phyloP scores from a whole-genome alignment of 768 basidiomycete genomes.

The Chiua virens region DNA sequence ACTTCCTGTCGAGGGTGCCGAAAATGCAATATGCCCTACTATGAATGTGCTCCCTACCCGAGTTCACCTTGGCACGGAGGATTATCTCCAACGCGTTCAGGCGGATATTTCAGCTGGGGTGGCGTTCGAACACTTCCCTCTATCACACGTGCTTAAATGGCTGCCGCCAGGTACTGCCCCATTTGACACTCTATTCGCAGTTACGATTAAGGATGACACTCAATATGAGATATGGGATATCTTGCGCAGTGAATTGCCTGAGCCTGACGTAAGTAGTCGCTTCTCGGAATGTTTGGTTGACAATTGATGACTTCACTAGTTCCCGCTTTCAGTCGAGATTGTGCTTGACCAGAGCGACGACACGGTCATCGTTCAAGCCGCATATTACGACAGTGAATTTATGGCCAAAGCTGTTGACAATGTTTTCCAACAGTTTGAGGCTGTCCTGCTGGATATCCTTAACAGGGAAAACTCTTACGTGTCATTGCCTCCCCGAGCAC shows the following conservation, averaged over 20 bases:
- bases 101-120: slow-evolving; percentile 26
- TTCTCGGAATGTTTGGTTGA: background rate
- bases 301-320: slow-evolving; percentile 11
- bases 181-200: slow-evolving; percentile 33
- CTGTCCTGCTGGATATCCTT: slow-evolving; percentile 18
- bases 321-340: slow-evolving; percentile 25
- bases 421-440: slow-evolving; percentile 27
- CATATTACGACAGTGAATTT: slow-evolving; percentile 21
- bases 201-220: slow-evolving; percentile 25
- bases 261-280: slow-evolving; percentile 29
- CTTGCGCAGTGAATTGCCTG: slow-evolving; percentile 29
- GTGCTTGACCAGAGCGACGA: slow-evolving; percentile 22
- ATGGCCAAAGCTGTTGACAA: slow-evolving; percentile 14
- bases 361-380: slow-evolving; percentile 18
- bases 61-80: slow-evolving; percentile 15
- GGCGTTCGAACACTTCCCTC: slow-evolving; percentile 31
- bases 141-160: slow-evolving; percentile 33
- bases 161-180: slow-evolving; percentile 22
- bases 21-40: slow-evolving; percentile 24
- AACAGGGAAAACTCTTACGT: slow-evolving; percentile 3
- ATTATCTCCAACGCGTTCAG: slow-evolving; percentile 22
- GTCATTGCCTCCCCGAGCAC: background rate
- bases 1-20: slow-evolving; percentile 24
- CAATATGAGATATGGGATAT: slow-evolving; percentile 23
- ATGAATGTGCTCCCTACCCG: slow-evolving; percentile 31